A percentile compares a stretch with the other conserved stretches of the same genome.
These are phyloP conservation scores for Gynandropsis gynandra DNA, from an alignment of 345 rosid genomes.

Conservation along the genomic window DNA sequence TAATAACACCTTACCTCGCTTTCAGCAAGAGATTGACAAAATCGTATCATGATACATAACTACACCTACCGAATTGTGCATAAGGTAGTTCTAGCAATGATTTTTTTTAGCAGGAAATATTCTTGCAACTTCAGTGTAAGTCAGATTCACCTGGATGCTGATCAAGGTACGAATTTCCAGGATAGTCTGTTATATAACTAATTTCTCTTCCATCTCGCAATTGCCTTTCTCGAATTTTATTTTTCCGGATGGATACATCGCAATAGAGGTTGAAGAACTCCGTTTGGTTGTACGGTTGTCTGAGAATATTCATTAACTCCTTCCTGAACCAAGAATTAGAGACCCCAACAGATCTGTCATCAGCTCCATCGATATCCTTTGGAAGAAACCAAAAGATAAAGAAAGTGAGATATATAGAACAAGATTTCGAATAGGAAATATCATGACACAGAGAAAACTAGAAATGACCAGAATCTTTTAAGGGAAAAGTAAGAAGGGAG, in stretches of 20 bases:
- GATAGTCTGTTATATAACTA: conserved; percentile 2
- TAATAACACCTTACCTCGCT: too few relatives aligned
- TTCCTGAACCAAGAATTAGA: conserved; percentile 37
- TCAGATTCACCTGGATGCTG: conserved; percentile 33
- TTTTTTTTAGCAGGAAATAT: too few relatives aligned
- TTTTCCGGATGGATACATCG: conserved; percentile 24
- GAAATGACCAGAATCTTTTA: conserved; percentile 4
- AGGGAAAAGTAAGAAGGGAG: conserved; percentile 6
- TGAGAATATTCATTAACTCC: conserved; percentile 39
- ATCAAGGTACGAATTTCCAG: conserved; percentile 47
- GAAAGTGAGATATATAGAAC: conserved; percentile 20
- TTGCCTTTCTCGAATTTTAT: conserved; percentile 11
- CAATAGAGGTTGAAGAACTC: conserved; percentile 32
- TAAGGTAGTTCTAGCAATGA: too few relatives aligned
- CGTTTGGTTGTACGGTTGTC: conserved; percentile 35
- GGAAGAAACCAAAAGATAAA: conserved; percentile 10
- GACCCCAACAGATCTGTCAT: conserved; percentile 17
- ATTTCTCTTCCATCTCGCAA: conserved; percentile 35
- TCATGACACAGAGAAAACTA: neutral
- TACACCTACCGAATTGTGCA: too few relatives aligned
- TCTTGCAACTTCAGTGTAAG: too few relatives aligned
- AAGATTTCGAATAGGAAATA: conserved; percentile 1
- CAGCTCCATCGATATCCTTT: conserved; percentile 22
- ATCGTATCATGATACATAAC: too few relatives aligned
- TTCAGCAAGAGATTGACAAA: too few relatives aligned